Base-by-base conservation (phyloP, 2,329 filamentous ascomycete genomes). In the Fusarium robinianum region DNA sequence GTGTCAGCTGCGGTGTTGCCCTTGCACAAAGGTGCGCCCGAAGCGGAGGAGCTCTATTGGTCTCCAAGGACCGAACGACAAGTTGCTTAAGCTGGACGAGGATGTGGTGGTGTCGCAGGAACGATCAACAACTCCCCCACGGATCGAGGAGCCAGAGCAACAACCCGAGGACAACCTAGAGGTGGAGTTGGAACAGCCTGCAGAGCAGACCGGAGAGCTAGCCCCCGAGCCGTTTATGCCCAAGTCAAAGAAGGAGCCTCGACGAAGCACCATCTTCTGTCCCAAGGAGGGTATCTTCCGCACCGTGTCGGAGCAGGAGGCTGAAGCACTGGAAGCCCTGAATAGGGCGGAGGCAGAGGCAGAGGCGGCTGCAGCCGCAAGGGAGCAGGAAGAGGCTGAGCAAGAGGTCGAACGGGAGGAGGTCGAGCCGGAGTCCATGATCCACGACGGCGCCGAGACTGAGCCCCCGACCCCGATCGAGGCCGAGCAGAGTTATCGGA, bases 1-100 rank as follows among this genome's bases (percentile, higher is more conserved):
- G 64, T 90, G 85, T 64, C 76, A 81, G 35, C 77, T 90, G 53
- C 76, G 78, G 32, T 82, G 79, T 66, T 89, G 86, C 69, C 72
- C 78, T 2, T 85, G 83, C 62, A 77, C 72, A 47, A 77, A 72
- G 43, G 54, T 61, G 26, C 61, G 57, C 30, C 48, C 41, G 26
- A 63, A 53, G 45, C 58, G 57, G 18, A 52, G 55, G 39, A 60
- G 53, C 38, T 62, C 55, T 16, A 49, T 53, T 16, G 55, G 59
- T 15, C 46, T 62, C 2, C 46, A 62, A 27, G 56, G 55, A 22
- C 59, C 59, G 10, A 51, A 54, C 14, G 56, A 53, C 57, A 68
- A 63, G 66, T 64, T 64, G 40, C 65, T 43, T 62, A 71, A 57
- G 58, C 70, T 56, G 56, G 72, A 63, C 42, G 65, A 54, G 12